Evolutionary conservation across 805 yeast genomes (phyloP).

Genomic region (Wickerhamiella musiphila): DNA sequence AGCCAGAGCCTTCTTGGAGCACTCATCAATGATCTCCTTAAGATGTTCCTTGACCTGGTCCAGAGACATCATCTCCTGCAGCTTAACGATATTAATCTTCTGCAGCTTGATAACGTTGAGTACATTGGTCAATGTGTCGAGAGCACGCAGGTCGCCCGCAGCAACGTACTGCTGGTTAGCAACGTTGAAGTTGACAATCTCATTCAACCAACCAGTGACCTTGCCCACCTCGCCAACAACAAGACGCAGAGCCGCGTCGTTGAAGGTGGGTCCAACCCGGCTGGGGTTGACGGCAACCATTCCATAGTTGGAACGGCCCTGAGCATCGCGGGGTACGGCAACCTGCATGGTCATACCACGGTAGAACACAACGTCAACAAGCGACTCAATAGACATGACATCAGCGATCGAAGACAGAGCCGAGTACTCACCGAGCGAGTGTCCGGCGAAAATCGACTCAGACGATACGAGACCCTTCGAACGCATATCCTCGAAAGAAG

Average conservation of each 20-base stretch:
- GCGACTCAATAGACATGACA: slow-evolving; percentile 95
- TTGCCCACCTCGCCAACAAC: slow-evolving; percentile 77
- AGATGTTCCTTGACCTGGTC: slow-evolving; percentile 83
- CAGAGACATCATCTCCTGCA: slow-evolving; percentile 63
- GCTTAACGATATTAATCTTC: slow-evolving; percentile 80
- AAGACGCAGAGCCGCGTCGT: slow-evolving; percentile 83
- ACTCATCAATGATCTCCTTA: slow-evolving; percentile 73
- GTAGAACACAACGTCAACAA: slow-evolving; percentile 95
- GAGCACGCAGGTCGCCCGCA: slow-evolving; percentile 94
- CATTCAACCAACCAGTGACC: slow-evolving; percentile 85
- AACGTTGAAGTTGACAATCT: slow-evolving; percentile 95
- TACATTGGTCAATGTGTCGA: slow-evolving; percentile 84
- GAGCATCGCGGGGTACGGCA: slow-evolving; percentile 93
- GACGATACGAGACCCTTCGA: slow-evolving; percentile 88
- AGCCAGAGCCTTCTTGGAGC: slow-evolving; percentile 59
- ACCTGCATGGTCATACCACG: slow-evolving; percentile 99
- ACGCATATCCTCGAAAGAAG: slow-evolving; percentile 94
- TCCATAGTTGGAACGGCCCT: slow-evolving; percentile 96
- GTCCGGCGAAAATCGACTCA: slow-evolving; percentile 94
- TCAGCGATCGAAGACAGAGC: slow-evolving; percentile 94
- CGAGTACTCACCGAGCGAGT: slow-evolving; percentile 97
- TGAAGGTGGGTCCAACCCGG: slow-evolving; percentile 73
- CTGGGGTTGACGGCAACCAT: slow-evolving; percentile 98
- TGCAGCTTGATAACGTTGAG: slow-evolving; percentile 84
- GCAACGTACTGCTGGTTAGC: slow-evolving; percentile 97